Percentiles rank a stretch among this genome's conserved stretches.
Conservation (phyloP, 2,329 filamentous ascomycete species). For the Botryotinia convoluta region DNA sequence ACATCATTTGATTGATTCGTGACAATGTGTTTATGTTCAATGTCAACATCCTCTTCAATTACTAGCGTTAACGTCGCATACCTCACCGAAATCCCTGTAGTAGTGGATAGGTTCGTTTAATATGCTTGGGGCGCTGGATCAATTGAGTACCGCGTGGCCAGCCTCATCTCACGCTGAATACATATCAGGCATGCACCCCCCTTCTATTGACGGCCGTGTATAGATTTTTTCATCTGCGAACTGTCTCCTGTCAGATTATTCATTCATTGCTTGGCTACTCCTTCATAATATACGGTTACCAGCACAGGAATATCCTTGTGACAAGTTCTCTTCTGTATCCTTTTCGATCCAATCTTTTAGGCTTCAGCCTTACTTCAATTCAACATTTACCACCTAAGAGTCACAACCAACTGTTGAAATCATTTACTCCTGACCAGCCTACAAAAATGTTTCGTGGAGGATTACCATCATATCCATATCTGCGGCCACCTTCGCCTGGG, state of each 20-base stretch:
- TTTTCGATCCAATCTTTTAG: not conserved
- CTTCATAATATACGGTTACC: not conserved
- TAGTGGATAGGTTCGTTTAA: not conserved
- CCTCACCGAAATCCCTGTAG: conserved; percentile 13
- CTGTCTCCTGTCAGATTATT: not conserved
- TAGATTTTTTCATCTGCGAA: not conserved
- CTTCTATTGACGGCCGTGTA: not conserved
- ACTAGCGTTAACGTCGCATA: not conserved
- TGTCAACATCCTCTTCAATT: not conserved
- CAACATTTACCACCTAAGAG: not conserved
- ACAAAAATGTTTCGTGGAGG: not conserved
- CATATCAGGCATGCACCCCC: not conserved
- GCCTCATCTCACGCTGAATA: not conserved
- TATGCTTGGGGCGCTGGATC: not conserved
- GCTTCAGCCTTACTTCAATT: not conserved
- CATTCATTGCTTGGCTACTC: not conserved
- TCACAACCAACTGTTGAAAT: not conserved
- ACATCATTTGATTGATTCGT: conserved; percentile 1
- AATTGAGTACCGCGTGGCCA: not conserved
- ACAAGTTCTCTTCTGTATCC: not conserved
- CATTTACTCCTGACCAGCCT: not conserved
- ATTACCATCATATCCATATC: not conserved
- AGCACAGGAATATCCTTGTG: not conserved
- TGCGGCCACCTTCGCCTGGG: conserved; percentile 3
- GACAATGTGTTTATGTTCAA: not conserved